Conservation (phyloP, 2,329 filamentous ascomycete genomes). For the Fusarium torulosum region DNA sequence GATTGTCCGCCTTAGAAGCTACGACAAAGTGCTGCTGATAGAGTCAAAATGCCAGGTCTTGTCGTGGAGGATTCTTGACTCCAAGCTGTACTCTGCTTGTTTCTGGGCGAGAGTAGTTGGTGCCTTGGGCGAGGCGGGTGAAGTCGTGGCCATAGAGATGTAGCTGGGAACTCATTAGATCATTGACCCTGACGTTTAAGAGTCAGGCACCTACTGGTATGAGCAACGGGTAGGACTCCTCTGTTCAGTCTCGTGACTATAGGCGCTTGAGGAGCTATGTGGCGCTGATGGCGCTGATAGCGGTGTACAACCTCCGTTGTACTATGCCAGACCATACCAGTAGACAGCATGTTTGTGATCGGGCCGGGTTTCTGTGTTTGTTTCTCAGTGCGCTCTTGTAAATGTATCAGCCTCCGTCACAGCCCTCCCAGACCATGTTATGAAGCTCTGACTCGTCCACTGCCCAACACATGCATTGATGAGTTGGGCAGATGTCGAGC, state of each 20-base stretch:
- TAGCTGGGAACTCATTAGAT: not conserved
- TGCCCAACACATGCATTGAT: no score
- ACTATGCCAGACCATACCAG: no score
- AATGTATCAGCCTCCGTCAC: no score
- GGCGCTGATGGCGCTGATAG: no score
- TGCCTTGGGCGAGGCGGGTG: conserved; percentile 21
- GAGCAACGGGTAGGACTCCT: conserved; percentile 9
- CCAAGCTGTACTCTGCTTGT: conserved; percentile 6
- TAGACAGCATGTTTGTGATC: not conserved
- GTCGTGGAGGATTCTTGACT: conserved; percentile 27
- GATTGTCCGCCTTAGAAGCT: conserved; percentile 21
- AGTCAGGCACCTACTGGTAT: conserved; percentile 9
- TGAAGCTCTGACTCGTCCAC: no score
- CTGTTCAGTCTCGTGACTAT: not conserved
- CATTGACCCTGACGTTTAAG: fast-evolving
- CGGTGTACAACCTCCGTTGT: conserved; percentile 29
- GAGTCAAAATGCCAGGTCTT: conserved; percentile 25
- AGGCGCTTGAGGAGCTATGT: conserved; percentile 6
- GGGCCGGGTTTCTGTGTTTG: not conserved
- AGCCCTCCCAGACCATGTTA: no score
- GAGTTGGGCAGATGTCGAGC: no score
- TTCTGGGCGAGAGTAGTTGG: not conserved
- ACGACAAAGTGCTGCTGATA: conserved; percentile 18
- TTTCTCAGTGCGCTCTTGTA: no score
- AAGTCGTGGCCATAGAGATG: conserved; percentile 34